Conservation (phyloP, 2,329 filamentous ascomycete species). For the Alternaria longipes region DNA sequence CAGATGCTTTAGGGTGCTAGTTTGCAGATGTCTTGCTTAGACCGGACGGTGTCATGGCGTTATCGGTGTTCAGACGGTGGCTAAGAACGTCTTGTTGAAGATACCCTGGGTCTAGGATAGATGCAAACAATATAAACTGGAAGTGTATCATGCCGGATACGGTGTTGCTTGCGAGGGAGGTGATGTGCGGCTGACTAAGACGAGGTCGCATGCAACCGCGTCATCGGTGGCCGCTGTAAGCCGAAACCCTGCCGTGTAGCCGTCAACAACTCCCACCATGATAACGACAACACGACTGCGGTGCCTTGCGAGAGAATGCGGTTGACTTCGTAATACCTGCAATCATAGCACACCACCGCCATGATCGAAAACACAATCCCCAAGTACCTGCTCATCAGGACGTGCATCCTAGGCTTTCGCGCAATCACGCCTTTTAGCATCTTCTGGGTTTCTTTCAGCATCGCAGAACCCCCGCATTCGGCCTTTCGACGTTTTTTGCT, state of each 20-base stretch:
- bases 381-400: slow-evolving; percentile 58
- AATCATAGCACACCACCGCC: slow-evolving; percentile 1
- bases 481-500: slow-evolving; percentile 50
- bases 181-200: slow-evolving; percentile 15
- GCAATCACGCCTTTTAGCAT: slow-evolving; percentile 61
- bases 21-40: neutral
- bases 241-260: neutral
- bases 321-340: neutral
- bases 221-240: slow-evolving; percentile 11
- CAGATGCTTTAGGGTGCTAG: neutral
- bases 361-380: slow-evolving; percentile 55
- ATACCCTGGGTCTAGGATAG: slow-evolving; percentile 2
- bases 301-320: neutral
- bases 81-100: neutral
- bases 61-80: neutral
- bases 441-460: slow-evolving; percentile 54
- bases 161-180: slow-evolving; percentile 6
- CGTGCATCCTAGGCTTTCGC: slow-evolving; percentile 60
- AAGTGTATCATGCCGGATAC: neutral
- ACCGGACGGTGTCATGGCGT: neutral
- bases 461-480: slow-evolving; percentile 46
- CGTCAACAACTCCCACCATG: slow-evolving; percentile 13
- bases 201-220: neutral
- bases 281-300: neutral
- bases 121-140: neutral